Percentiles rank a stretch among this genome's conserved stretches.
These are phyloP conservation scores for Kwoniella botswanensis DNA, from an alignment of 768 basidiomycete genomes.

Conservation along the genomic window DNA sequence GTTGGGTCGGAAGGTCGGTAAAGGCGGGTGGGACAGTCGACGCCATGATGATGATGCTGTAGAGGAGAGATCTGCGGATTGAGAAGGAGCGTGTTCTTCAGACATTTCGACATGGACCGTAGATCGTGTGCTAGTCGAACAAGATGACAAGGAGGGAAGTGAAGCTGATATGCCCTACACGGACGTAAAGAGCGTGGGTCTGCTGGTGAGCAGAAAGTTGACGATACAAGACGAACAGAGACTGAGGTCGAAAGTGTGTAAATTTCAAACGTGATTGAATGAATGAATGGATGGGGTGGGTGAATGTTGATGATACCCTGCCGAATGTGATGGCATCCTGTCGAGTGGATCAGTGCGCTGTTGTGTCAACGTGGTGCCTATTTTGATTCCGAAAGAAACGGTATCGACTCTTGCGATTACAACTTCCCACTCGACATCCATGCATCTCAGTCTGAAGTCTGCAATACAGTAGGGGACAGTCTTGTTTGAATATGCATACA, in stretches of 20 bases:
- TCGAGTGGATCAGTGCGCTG: neutral
- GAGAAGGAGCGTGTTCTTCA: neutral
- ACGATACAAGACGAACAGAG: too few relatives aligned
- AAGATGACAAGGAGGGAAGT: too few relatives aligned
- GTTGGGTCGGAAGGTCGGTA: constrained; percentile 33
- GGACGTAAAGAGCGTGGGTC: too few relatives aligned
- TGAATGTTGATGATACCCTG: neutral
- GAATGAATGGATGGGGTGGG: too few relatives aligned
- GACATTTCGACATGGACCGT: neutral
- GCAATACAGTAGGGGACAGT: too few relatives aligned
- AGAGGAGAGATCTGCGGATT: constrained; percentile 3
- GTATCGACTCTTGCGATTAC: neutral
- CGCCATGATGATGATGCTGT: constrained; percentile 12
- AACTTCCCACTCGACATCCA: neutral
- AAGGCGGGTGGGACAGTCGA: constrained; percentile 38
- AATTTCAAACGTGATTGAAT: neutral
- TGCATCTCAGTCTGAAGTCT: neutral
- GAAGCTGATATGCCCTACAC: too few relatives aligned
- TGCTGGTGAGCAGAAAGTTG: too few relatives aligned
- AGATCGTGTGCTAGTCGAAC: too few relatives aligned
- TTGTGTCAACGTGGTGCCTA: neutral
- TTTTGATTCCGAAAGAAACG: neutral
- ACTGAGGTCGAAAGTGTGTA: too few relatives aligned
- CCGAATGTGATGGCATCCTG: neutral
- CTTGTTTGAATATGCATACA: too few relatives aligned